Base-by-base conservation (phyloP, 768 basidiomycete species). In the Suillus placidus region DNA sequence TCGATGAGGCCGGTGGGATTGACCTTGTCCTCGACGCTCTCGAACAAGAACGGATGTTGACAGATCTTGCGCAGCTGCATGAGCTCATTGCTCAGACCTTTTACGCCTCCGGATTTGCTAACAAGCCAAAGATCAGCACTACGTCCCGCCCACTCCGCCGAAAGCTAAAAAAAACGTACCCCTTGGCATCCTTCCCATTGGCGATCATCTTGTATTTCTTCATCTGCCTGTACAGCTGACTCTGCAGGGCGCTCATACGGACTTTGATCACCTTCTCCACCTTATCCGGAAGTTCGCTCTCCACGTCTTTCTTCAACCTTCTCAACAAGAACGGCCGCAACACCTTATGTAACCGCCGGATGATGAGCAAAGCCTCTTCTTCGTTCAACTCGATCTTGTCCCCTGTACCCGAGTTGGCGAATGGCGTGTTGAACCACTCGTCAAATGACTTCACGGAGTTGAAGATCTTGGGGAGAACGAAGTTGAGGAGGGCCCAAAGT, bases 361-460 rank as follows among this genome's bases (percentile, higher is more conserved):
- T 97, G 73, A 99, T 94, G 64, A 99, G 90, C 43, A 99, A 84
- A 4, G 94, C 93, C 82, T 99, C 97, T 92, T 99, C 97, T 91
- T 99, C 97, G 80, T 97, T 97, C 81, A 99, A 78, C 82, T 97
- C 95, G 74, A 99, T 97, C 86, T 97, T 97, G 80, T 99, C 97
- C 10, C 92, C 91, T 0, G 93, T 93, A 37, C 97, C 97, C n/a
- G 95, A 94, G 78, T 94, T 98, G 66, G 97, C 97, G 70, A 99
- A 99, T 0, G 97, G 97, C 2, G 97, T 97, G 81, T 98, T 99
- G 85, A 99, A 99, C 97, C 97, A 99, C 74, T 99, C 97, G 72
- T 99, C 97, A 76, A 99, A 99, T 26, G 95, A 97, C 77, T 98
- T 97, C 67, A 97, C 95, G 0, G 97, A 99, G 81, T 98, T 99